Conservation (phyloP, 2,329 filamentous ascomycete genomes). For the Pestalotiopsis sp. region DNA sequence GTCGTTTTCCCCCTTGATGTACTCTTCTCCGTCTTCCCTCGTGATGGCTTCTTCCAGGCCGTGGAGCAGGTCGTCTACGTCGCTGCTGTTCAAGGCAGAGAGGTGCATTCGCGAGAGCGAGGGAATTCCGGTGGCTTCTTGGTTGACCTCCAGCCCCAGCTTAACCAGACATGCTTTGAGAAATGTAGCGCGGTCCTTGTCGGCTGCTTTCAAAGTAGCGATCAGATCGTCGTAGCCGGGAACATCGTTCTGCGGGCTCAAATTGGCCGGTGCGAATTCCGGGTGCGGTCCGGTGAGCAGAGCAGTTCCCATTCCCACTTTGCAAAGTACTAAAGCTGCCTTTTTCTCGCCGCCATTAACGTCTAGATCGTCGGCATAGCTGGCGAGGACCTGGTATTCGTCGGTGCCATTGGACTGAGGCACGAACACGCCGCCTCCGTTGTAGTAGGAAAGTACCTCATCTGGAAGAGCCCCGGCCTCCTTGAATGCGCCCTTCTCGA, state of each 20-base stretch:
- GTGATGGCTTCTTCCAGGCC: constrained; percentile 70
- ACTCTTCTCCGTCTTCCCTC: constrained; percentile 66
- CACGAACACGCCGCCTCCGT: constrained; percentile 92
- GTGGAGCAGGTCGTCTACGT: constrained; percentile 69
- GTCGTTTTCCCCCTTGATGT: constrained; percentile 81
- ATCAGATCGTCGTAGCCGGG: constrained; percentile 74
- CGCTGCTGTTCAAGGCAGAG: constrained; percentile 66
- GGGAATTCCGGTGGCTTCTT: constrained; percentile 70
- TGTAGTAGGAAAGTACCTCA: constrained; percentile 80
- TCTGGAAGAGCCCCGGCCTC: constrained; percentile 53
- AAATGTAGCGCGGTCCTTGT: constrained; percentile 72
- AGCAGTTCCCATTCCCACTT: constrained; percentile 77
- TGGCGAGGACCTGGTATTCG: constrained; percentile 71
- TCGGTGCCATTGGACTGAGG: constrained; percentile 70
- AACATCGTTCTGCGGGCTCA: constrained; percentile 67
- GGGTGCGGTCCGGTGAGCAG: constrained; percentile 89
- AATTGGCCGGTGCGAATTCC: constrained; percentile 85
- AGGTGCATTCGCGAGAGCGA: constrained; percentile 83
- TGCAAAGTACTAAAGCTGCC: constrained; percentile 83
- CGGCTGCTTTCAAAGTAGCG: constrained; percentile 66
- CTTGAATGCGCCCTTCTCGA: constrained; percentile 62
- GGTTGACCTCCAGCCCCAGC: constrained; percentile 77
- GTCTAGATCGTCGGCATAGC: constrained; percentile 73
- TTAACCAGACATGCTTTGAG: constrained; percentile 79
- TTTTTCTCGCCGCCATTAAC: constrained; percentile 74